These are phyloP conservation scores for Tricholoma sp. DNA, from an alignment of 768 basidiomycete genomes.

Conservation along the genomic window DNA sequence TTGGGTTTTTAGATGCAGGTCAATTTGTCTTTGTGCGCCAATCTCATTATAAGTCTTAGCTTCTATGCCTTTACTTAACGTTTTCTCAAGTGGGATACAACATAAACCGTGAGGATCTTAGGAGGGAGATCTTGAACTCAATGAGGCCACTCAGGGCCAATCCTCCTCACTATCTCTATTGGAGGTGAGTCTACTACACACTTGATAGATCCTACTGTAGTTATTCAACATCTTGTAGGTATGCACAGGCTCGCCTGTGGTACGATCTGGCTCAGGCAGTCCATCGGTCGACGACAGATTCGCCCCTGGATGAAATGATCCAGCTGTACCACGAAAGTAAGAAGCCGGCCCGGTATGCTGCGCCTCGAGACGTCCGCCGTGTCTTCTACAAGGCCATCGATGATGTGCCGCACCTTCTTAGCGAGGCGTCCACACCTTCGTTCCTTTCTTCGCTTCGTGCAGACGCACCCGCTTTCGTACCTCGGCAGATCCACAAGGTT, in stretches of 20 bases:
- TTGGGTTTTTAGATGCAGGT: slow-evolving; percentile 34
- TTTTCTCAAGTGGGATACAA: slow-evolving; percentile 30
- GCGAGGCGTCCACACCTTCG: slow-evolving; percentile 1
- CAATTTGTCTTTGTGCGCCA: slow-evolving; percentile 42
- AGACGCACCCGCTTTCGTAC: background rate
- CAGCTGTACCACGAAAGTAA: slow-evolving; percentile 17
- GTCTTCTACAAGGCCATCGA: slow-evolving; percentile 8
- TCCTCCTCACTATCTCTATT: background rate
- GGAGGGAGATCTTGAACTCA: slow-evolving; percentile 5
- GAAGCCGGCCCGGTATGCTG: background rate
- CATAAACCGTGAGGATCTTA: slow-evolving; percentile 2
- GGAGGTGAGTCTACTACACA: too few species aligned
- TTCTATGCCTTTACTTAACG: background rate
- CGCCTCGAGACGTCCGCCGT: slow-evolving; percentile 6
- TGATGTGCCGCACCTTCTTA: slow-evolving; percentile 6
- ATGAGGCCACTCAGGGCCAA: slow-evolving; percentile 11
- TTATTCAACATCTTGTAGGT: slow-evolving; percentile 8
- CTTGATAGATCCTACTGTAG: too few species aligned
- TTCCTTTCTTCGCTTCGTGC: background rate
- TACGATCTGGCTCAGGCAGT: slow-evolving; percentile 17
- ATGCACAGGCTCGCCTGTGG: slow-evolving; percentile 24
- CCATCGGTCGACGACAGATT: slow-evolving; percentile 9
- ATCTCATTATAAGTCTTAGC: background rate
- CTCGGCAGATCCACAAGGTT: background rate
- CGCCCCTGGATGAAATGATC: slow-evolving; percentile 22